Base-by-base conservation (phyloP, 352 stramenopile species). In the Globisporangium splendens region DNA sequence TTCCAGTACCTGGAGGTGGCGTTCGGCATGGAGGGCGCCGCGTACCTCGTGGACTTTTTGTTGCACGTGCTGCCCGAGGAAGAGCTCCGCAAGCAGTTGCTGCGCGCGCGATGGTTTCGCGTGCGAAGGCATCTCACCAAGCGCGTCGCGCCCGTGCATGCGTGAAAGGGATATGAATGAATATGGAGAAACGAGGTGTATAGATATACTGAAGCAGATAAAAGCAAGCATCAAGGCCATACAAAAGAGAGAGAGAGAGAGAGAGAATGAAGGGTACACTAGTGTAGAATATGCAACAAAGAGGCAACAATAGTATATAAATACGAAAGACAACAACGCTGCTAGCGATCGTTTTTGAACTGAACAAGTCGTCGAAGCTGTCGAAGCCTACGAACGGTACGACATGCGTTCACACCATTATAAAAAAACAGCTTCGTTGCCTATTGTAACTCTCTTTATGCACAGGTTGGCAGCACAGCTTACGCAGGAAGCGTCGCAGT, bases 11-110 rank as follows among this genome's bases (percentile, higher is more conserved):
- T 95, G 20, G 85, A 92, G 50, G 63, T 92, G 14, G 76, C 81
- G n/a, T 95, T 95, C 57, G 80, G 83, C 38, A 41, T 83, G 33
- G 79, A 90, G 20, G 83, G 83, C 31, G 83, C 78, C 0, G 70
- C 63, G 15, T 95, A 93, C 54, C 72, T 95, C 18, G 80, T 91
- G 15, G 85, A 95, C 59, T 92, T 95, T 55, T 48, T 95, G 51
- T 71, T 93, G 33, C 72, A 93, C 49, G 82, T 95, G 20, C 68
- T 95, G 24, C 85, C 85, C 0, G 79, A 92, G 48, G 59, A 77
- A 46, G 68, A 75, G 10, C 63, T 93, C 14, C 72, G 85, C 11
- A 79, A 88, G 46, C 70, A 91, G 44, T 56, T 94, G 46, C 56
- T 87, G 11, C 65, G 77, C 1, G 75, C 77, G 21, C 78, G 82